Conservation (phyloP, 345 rosid species). For the Acer yangbiense region DNA sequence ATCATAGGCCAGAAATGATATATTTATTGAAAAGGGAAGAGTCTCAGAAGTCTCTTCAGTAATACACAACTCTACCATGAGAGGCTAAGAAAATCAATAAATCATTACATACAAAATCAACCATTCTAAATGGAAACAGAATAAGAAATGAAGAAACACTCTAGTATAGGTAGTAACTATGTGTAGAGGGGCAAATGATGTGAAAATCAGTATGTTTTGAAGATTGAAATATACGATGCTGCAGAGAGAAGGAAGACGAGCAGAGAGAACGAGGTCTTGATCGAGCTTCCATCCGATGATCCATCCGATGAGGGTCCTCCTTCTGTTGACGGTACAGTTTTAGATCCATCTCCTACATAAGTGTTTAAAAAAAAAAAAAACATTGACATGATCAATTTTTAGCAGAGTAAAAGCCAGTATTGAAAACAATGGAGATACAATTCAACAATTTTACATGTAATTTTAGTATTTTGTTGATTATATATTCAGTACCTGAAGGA, state of each 20-base stretch:
- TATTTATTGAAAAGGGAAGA: constrained; percentile 47
- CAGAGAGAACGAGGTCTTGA: constrained; percentile 53
- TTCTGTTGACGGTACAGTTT: constrained; percentile 59
- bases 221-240: constrained; percentile 51
- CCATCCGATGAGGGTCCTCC: constrained; percentile 58
- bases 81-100: constrained; percentile 15
- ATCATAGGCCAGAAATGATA: constrained; percentile 15
- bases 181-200: not conserved
- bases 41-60: constrained; percentile 40
- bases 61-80: constrained; percentile 38
- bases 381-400: constrained; percentile 19
- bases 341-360: constrained; percentile 60
- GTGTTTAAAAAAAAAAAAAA: constrained; percentile 5
- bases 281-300: constrained; percentile 62
- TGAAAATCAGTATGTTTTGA: constrained; percentile 31
- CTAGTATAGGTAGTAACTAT: not conserved
- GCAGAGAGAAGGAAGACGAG: constrained; percentile 52
- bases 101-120: constrained; percentile 22
- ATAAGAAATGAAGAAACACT: constrained; percentile 1
- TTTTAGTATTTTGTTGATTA: not conserved
- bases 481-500: constrained; percentile 59
- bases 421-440: not conserved
- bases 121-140: not conserved
- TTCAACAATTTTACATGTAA: not conserved
- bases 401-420: not conserved